Evolutionary conservation across 306 rosid genomes (phyloP), one percentile per base, ranked within the genome.

Genomic region (Cucumis cinereus): DNA sequence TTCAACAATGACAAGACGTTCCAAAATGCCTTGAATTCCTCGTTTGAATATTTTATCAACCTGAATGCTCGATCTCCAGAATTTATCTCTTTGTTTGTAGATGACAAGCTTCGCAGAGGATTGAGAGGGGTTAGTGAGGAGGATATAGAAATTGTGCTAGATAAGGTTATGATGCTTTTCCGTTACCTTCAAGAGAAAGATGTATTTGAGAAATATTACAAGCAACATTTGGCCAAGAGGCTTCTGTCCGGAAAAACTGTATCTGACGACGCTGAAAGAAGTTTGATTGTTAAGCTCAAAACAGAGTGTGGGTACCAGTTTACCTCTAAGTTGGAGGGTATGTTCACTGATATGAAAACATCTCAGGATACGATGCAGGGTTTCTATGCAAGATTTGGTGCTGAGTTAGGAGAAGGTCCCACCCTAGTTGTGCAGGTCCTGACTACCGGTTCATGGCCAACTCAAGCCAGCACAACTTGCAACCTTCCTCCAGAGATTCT

Each of bases 1-100:
- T 93, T 93, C 52, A 88, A 79, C 87, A 91, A 88, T 43, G 97
- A 93, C 85, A 93, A 93, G 87, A 87, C 93, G 49, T 93, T 93
- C 83, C 97, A 89, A 77, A 91, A 91, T 81, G 97, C 92, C 67
- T 83, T 93, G 85, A 91, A 93, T 85, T 93, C 97, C 33, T 93
- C 97, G 4, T 91, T 93, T 40, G 97, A 93, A 70, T 90, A 80
- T 83, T 90, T 89, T 81, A 87, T 90, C 43, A 89, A 90, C 82
- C 76, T 92, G 84, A 89, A 92, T 73, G 82, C 89, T 20, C 88
- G 91, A 15, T 90, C 91, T 50, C 96, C 94, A 2, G 92, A 90
- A 84, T 89, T 86, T 81, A 89, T 92, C 78, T 90, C 98, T n/a
- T 84, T 92, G 78, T 90, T 87, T 80, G 91, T 92, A 24, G 92